Evolutionary conservation across 768 basidiomycete species (phyloP).

Genomic region (Rossbeevera mucosa): DNA sequence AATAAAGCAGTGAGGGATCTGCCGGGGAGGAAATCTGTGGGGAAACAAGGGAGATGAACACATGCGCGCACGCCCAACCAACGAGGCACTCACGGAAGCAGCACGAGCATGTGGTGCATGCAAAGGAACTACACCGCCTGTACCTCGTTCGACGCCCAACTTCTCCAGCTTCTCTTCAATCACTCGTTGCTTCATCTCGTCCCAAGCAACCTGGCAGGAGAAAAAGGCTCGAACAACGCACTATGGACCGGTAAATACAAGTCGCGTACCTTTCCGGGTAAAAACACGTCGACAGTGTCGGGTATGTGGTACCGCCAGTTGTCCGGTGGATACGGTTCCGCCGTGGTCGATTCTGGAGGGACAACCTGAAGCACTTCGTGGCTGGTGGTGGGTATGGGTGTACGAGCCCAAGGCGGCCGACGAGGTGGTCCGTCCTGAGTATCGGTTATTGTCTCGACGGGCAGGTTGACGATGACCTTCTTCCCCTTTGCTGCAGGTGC

Average conservation of each 20-base stretch:
- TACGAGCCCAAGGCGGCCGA: constrained; percentile 58
- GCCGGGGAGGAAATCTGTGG: constrained; percentile 84
- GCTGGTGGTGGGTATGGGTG: constrained; percentile 42
- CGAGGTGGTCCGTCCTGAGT: constrained; percentile 37
- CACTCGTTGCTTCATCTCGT: constrained; percentile 58
- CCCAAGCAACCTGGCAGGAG: constrained; percentile 61
- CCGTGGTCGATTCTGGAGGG: constrained; percentile 39
- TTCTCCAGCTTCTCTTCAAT: constrained; percentile 81
- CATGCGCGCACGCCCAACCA: constrained; percentile 15
- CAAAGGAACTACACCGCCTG: constrained; percentile 48
- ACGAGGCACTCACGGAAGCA: constrained; percentile 61
- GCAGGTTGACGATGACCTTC: constrained; percentile 68
- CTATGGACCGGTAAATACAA: constrained; percentile 1
- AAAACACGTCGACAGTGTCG: constrained; percentile 68
- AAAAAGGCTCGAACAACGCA: constrained; percentile 4
- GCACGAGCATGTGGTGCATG: constrained; percentile 78
- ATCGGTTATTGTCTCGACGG: constrained; percentile 53
- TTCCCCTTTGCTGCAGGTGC: constrained; percentile 48
- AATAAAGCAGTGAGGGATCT: constrained; percentile 74
- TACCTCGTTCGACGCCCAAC: constrained; percentile 70
- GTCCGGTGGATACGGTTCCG: constrained; percentile 63
- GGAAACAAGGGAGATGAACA: neutral
- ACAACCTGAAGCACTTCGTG: constrained; percentile 24
- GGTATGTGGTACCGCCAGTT: constrained; percentile 55
- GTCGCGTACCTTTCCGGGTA: constrained; percentile 67